Conservation (phyloP, 495 filamentous ascomycete species). For the Talaromyces liani region DNA sequence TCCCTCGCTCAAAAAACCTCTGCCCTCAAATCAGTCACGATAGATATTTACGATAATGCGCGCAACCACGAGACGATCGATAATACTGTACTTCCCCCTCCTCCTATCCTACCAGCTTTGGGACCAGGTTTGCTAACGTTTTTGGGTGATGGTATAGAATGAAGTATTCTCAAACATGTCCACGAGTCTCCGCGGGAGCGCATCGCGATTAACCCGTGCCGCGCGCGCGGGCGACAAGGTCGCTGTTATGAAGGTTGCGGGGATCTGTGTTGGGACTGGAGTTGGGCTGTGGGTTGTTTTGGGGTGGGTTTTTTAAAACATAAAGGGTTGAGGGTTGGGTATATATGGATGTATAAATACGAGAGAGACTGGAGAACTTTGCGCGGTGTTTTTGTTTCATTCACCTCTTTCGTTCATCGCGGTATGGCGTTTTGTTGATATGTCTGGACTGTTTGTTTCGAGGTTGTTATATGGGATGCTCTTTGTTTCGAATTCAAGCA, state of each 20-base stretch:
- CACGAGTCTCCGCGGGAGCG: constrained; percentile 70
- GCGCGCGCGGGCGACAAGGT: constrained; percentile 84
- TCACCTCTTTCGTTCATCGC: background rate
- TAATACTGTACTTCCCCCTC: constrained; percentile 54
- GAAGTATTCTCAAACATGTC: constrained; percentile 56
- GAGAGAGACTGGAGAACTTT: background rate
- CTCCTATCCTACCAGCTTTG: background rate
- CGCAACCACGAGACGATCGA: constrained; percentile 81
- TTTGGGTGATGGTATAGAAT: constrained; percentile 25
- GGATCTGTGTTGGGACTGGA: constrained; percentile 68
- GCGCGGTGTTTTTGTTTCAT: background rate
- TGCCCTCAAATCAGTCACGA: constrained; percentile 89
- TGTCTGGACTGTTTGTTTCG: background rate
- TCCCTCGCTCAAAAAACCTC: constrained; percentile 86
- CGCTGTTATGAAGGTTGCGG: constrained; percentile 81
- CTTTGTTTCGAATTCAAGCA: background rate
- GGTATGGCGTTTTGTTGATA: background rate
- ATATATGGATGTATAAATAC: background rate
- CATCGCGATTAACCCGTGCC: constrained; percentile 82
- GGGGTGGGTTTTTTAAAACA: constrained; percentile 54
- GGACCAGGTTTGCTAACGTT: background rate
- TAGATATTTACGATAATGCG: constrained; percentile 96
- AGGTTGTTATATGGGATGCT: background rate
- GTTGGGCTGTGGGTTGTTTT: constrained; percentile 67
- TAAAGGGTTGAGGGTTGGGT: background rate